Percentiles rank a stretch among this genome's conserved stretches.
These are phyloP conservation scores for Vaccinium macrocarpon DNA, from an alignment of 148 eudicot genomes.

Conservation along the genomic window DNA sequence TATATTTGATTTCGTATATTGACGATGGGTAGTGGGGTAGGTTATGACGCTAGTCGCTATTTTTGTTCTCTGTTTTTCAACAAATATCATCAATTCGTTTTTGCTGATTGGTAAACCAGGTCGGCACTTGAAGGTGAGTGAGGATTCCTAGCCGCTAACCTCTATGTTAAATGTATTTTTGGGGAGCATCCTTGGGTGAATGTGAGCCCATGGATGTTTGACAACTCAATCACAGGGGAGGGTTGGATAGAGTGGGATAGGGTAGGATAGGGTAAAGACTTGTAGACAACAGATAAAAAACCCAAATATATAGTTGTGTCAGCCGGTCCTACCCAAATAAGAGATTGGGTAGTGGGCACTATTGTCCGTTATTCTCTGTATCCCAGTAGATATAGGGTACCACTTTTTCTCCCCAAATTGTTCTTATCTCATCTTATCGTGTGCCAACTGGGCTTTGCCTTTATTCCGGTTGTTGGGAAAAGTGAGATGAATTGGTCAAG, in stretches of 20 bases:
- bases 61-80: neutral
- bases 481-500: neutral
- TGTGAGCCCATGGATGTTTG: constrained; percentile 25
- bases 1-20: neutral
- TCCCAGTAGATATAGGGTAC: neutral
- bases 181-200: constrained; percentile 68
- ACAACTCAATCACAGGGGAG: neutral
- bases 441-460: neutral
- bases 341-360: neutral
- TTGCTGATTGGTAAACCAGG: constrained; percentile 24
- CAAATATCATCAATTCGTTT: neutral
- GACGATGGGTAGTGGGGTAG: neutral
- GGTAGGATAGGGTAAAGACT: neutral
- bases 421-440: neutral
- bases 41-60: neutral
- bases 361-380: neutral
- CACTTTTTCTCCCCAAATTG: neutral
- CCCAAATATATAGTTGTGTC: neutral
- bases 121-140: constrained; percentile 70
- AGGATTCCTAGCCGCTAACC: constrained; percentile 68
- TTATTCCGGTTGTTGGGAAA: neutral
- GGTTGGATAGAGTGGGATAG: neutral
- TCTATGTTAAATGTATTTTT: constrained; percentile 65
- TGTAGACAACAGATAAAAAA: neutral
- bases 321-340: neutral